Evolutionary conservation across 2,329 filamentous ascomycete genomes (phyloP).

Genomic region (Penicillium fuscoglaucum): DNA sequence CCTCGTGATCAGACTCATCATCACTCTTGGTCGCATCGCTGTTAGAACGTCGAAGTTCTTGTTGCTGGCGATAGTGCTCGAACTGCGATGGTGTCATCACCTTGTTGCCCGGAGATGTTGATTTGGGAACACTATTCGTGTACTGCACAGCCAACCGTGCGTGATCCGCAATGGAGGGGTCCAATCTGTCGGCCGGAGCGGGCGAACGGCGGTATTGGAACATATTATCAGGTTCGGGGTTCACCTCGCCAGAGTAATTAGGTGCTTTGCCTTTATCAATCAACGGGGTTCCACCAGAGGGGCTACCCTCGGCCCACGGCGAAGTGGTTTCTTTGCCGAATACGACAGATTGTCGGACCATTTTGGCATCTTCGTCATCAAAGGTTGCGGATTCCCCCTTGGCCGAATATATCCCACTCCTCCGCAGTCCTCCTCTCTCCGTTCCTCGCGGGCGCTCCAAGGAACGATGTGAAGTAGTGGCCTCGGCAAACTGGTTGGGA

Average conservation of each 20-base stretch:
- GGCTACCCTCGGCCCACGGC: constrained; percentile 22
- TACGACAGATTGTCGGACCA: constrained; percentile 39
- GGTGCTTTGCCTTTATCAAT: constrained; percentile 25
- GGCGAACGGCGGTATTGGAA: constrained; percentile 19
- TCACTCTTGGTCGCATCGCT: constrained; percentile 50
- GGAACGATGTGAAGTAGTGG: constrained; percentile 36
- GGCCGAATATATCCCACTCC: constrained; percentile 33
- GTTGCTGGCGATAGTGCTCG: constrained; percentile 69
- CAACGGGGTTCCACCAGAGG: constrained; percentile 30
- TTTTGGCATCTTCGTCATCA: constrained; percentile 43
- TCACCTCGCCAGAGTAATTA: constrained; percentile 14
- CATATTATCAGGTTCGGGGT: constrained; percentile 15
- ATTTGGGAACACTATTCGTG: constrained; percentile 39
- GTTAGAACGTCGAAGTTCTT: constrained; percentile 67
- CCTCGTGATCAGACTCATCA: constrained; percentile 59
- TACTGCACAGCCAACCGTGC: constrained; percentile 50
- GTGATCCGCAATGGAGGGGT: constrained; percentile 42
- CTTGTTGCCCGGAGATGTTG: constrained; percentile 58
- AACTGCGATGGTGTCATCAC: constrained; percentile 91
- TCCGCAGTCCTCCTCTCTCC: constrained; percentile 30
- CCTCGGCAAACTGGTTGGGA: constrained; percentile 24
- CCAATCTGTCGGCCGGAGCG: constrained; percentile 19
- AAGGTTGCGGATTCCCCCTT: constrained; percentile 29
- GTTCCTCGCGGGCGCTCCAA: constrained; percentile 29
- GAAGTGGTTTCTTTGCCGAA: constrained; percentile 30